Percentiles rank a stretch among this genome's conserved stretches.
phyloP scores from a whole-genome alignment of 129 eudicot genomes.

The Flaveria trinervia region DNA sequence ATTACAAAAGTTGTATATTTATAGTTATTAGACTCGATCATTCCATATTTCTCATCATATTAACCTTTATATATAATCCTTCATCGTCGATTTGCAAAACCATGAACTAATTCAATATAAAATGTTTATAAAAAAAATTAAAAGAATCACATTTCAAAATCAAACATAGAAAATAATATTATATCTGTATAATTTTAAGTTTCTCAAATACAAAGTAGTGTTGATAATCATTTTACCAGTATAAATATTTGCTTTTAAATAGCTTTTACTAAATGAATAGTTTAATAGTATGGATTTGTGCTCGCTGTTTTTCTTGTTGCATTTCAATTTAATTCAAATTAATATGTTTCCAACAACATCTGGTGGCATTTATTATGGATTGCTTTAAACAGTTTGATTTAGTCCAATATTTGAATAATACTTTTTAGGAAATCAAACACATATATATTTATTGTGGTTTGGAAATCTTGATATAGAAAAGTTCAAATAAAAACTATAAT shows the following conservation, averaged over 20 bases:
- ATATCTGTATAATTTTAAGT: not conserved
- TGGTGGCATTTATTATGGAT: slow-evolving; percentile 41
- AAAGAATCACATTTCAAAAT: not conserved
- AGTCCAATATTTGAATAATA: not conserved
- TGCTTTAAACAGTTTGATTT: slow-evolving; percentile 6
- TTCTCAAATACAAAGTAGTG: not conserved
- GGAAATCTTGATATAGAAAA: slow-evolving; percentile 2
- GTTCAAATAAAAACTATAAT: not conserved
- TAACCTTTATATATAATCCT: not conserved
- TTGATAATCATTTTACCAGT: not conserved
- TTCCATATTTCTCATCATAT: not conserved
- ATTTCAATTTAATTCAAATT: slow-evolving; percentile 19
- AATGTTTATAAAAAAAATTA: not conserved
- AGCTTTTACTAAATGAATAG: not conserved
- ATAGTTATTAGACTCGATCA: not conserved
- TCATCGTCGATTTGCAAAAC: not conserved
- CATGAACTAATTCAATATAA: not conserved
- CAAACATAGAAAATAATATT: not conserved
- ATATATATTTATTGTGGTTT: not conserved
- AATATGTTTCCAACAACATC: slow-evolving; percentile 44
- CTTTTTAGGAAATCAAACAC: not conserved
- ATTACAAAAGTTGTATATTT: not conserved
- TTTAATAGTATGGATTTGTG: slow-evolving; percentile 10
- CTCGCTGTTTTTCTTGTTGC: slow-evolving; percentile 8
- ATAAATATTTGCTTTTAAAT: not conserved